Base-by-base conservation (phyloP, 2,329 filamentous ascomycete genomes). In the Calonectria pauciramosa region DNA sequence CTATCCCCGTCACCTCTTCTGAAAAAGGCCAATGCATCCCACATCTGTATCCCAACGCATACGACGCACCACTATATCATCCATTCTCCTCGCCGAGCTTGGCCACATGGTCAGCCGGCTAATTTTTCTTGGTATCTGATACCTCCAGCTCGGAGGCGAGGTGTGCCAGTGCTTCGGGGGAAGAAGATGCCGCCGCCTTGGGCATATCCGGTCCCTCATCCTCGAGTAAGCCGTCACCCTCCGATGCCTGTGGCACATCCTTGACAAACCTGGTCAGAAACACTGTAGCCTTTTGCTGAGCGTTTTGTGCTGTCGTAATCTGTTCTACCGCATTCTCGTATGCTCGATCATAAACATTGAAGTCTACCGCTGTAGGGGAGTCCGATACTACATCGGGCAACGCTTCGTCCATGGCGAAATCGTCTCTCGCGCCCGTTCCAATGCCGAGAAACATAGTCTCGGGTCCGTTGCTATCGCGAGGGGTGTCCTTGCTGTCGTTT, bases 281-380 rank as follows among this genome's bases (percentile, higher is more conserved):
- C 65, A 90, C 84, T 18, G 86, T 85, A 18, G 87, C 86, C 67
- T 84, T 83, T 59, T 85, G 81, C 20, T 84, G 82, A 30, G 86
- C 83, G 73, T 85, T 87, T 38, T 77, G 78, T 20, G 74, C 51
- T 34, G 86, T 81, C 78, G 85, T 86, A 80, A 98, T 96, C 20
- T 93, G 90, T 34, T 97, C 91, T 85, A 98, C 95, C 75, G 94
- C 91, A 26, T 82, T 82, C 81, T 95, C 92, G 83, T 98, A 98
- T 0, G 96, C 96, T 0, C 91, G 92, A 83, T 98, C 95, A 83
- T 98, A 98, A 72, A 99, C 93, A 82, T 97, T 93, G 79, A 95
- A 95, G 74, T 97, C 95, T 8, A 95, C 94, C 1, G 93, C 94
- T 0, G 93, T 93, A 3, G 96, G 96, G 1, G 95, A 97, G 84